Evolutionary conservation across 345 rosid genomes (phyloP).

Genomic region (Gossypium bickii): DNA sequence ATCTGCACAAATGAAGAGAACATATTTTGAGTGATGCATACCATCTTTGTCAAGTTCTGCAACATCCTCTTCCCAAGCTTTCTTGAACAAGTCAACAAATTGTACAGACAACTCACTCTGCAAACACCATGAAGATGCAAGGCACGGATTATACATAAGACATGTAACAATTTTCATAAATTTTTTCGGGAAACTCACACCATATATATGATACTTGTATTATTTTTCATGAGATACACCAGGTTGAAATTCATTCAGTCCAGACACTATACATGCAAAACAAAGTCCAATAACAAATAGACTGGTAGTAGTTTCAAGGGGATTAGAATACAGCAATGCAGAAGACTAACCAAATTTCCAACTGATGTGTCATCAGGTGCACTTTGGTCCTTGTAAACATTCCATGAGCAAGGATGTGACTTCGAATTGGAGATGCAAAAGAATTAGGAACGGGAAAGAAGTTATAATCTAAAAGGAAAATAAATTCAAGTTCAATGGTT

Average conservation of each 20-base stretch:
- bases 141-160: not conserved
- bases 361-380: constrained; percentile 31
- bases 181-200: not conserved
- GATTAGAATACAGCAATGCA: constrained; percentile 10
- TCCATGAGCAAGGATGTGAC: constrained; percentile 73
- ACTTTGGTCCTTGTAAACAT: constrained; percentile 57
- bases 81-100: constrained; percentile 81
- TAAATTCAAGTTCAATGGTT: constrained; percentile 5
- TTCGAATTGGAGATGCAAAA: constrained; percentile 28
- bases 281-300: not conserved
- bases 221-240: not conserved
- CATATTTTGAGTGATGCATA: constrained; percentile 26
- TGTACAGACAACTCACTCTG: constrained; percentile 81
- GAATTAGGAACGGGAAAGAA: constrained; percentile 9
- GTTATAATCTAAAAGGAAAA: not conserved
- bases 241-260: not conserved
- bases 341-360: constrained; percentile 60
- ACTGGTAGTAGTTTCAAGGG: not conserved
- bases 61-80: constrained; percentile 87
- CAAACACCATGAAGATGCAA: constrained; percentile 20
- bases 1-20: constrained; percentile 7
- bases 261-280: constrained; percentile 9
- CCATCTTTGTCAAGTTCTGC: constrained; percentile 55
- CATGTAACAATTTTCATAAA: not conserved
- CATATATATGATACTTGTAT: not conserved